phyloP scores from a whole-genome alignment of 495 filamentous ascomycete genomes.

The Glonium stellatum region DNA sequence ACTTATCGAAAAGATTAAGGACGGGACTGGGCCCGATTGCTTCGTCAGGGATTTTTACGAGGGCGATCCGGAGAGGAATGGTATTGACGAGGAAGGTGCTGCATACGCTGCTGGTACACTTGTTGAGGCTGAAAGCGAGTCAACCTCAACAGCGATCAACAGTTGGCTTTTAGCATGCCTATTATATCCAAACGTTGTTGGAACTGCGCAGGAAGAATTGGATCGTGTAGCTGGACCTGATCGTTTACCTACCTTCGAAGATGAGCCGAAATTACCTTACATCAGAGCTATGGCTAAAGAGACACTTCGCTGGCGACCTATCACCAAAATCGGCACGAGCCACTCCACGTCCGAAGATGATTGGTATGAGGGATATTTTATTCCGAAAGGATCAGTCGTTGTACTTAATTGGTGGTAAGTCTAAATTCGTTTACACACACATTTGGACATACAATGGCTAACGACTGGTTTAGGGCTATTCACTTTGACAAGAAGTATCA shows the following conservation, averaged over 20 bases:
- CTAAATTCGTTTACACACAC: too few species aligned
- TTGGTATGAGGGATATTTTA: conserved; percentile 28
- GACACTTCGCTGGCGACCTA: conserved; percentile 27
- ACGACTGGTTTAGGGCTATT: conserved; percentile 24
- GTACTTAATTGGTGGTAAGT: conserved; percentile 27
- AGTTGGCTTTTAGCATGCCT: conserved; percentile 29
- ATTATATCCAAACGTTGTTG: conserved; percentile 19
- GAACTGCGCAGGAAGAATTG: conserved; percentile 30
- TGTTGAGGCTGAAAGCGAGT: conserved; percentile 34
- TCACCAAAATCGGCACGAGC: conserved; percentile 25
- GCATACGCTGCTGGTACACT: conserved; percentile 30
- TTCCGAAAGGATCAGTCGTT: conserved; percentile 24
- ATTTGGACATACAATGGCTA: too few species aligned
- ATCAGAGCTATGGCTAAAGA: conserved; percentile 28
- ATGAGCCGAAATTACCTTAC: conserved; percentile 28
- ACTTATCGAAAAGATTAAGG: conserved; percentile 21
- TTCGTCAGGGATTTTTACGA: conserved; percentile 27
- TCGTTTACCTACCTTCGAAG: conserved; percentile 28
- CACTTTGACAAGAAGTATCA: conserved; percentile 21
- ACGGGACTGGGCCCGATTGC: conserved; percentile 21
- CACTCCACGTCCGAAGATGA: conserved; percentile 27
- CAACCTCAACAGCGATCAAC: conserved; percentile 30
- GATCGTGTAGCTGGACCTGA: conserved; percentile 28
- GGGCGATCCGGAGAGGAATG: conserved; percentile 23
- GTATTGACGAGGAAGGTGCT: conserved; percentile 28